phyloP scores from a whole-genome alignment of 2,329 filamentous ascomycete species.

The Nakataea oryzae region DNA sequence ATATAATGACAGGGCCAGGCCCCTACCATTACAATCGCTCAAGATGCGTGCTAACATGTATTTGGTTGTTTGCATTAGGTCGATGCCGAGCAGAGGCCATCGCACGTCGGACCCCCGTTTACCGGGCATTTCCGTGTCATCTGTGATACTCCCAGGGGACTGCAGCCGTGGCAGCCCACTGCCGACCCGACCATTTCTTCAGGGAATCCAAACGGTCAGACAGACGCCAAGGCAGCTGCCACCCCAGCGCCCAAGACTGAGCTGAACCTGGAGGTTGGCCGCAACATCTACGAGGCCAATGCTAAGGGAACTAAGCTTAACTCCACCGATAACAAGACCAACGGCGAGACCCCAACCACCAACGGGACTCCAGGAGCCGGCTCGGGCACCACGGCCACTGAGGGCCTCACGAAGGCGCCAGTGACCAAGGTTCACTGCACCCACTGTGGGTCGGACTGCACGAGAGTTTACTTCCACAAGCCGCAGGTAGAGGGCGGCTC shows the following conservation, averaged over 20 bases:
- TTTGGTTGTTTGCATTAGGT: constrained; percentile 45
- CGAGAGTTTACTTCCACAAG: constrained; percentile 50
- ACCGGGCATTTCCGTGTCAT: constrained; percentile 96
- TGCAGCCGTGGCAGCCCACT: constrained; percentile 91
- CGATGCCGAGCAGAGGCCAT: constrained; percentile 88
- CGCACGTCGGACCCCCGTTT: constrained; percentile 90
- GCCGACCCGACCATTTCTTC: constrained; percentile 59
- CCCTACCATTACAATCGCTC: background rate
- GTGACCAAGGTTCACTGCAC: constrained; percentile 71
- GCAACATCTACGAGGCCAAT: constrained; percentile 90
- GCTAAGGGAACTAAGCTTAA: constrained; percentile 66
- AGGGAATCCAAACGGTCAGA: constrained; percentile 52
- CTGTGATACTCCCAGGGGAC: constrained; percentile 85
- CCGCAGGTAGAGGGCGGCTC: constrained; percentile 36
- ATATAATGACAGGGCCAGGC: background rate
- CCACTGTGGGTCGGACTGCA: constrained; percentile 86
- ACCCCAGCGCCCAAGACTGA: constrained; percentile 63
- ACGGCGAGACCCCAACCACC: constrained; percentile 58
- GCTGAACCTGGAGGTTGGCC: constrained; percentile 82
- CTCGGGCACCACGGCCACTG: constrained; percentile 22
- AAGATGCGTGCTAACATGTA: constrained; percentile 5
- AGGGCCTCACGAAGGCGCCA: constrained; percentile 55
- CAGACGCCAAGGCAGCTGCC: constrained; percentile 62
- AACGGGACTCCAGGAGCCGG: constrained; percentile 46
- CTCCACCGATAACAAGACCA: constrained; percentile 60